Conservation (phyloP, 192 early-diverging fungal species). For the Piromyces sp. region DNA sequence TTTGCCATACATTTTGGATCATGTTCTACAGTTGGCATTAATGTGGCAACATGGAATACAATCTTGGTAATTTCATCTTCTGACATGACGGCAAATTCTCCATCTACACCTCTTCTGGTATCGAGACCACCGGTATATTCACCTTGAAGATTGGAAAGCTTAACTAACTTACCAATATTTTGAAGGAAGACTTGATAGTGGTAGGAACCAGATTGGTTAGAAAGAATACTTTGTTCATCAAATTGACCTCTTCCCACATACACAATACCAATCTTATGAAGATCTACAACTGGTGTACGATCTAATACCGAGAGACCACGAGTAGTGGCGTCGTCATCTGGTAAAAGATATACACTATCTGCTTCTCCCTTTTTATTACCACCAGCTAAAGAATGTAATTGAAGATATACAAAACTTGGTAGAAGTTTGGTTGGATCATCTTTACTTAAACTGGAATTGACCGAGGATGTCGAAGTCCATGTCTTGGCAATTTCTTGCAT, state of each 20-base stretch:
- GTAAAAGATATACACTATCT: conserved; percentile 21
- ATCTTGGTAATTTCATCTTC: conserved; percentile 70
- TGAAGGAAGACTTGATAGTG: conserved; percentile 75
- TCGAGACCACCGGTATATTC: conserved; percentile 81
- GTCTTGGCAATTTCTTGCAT: background rate
- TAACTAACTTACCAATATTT: conserved; percentile 55
- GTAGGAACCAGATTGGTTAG: conserved; percentile 70
- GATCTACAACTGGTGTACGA: conserved; percentile 64
- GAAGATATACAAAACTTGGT: background rate
- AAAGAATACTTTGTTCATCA: conserved; percentile 68
- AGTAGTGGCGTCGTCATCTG: conserved; percentile 54
- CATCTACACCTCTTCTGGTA: conserved; percentile 62
- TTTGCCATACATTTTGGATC: conserved; percentile 69
- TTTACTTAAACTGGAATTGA: background rate
- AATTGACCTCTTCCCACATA: conserved; percentile 77
- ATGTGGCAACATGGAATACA: conserved; percentile 81
- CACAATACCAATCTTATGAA: conserved; percentile 88
- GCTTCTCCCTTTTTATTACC: background rate
- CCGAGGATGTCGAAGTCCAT: background rate
- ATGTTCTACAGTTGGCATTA: conserved; percentile 71
- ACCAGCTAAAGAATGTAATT: background rate
- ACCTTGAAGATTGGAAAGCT: conserved; percentile 44
- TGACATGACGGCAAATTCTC: conserved; percentile 64
- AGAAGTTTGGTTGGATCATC: background rate
- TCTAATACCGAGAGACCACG: conserved; percentile 72